Conservation (phyloP, 768 basidiomycete species). For the Punctularia strigosozonata region DNA sequence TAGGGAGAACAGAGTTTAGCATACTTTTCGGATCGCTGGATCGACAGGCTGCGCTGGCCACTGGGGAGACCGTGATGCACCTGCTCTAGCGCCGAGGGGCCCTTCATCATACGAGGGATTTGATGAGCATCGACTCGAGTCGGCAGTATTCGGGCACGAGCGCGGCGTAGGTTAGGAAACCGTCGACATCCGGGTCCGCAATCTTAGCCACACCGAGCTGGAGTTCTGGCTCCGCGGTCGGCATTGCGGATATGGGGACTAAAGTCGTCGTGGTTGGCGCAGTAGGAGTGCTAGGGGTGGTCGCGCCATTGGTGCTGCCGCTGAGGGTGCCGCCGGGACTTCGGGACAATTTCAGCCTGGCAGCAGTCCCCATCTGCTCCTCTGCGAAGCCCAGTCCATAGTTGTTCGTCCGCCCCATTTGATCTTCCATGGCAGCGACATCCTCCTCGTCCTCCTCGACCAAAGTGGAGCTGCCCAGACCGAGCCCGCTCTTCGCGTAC, state of each 20-base stretch:
- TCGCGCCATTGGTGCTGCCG: slow-evolving; percentile 21
- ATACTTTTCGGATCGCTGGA: too few relatives aligned
- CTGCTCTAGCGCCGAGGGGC: too few relatives aligned
- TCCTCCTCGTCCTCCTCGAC: slow-evolving; percentile 76
- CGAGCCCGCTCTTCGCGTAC: slow-evolving; percentile 32
- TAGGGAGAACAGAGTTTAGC: too few relatives aligned
- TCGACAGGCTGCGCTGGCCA: too few relatives aligned
- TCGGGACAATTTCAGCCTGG: slow-evolving; percentile 34
- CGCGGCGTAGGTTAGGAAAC: slow-evolving; percentile 77
- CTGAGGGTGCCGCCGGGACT: slow-evolving; percentile 9
- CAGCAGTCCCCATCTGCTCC: slow-evolving; percentile 47
- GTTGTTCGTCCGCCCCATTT: slow-evolving; percentile 19
- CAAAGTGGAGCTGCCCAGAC: slow-evolving; percentile 40
- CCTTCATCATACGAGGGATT: slow-evolving; percentile 33
- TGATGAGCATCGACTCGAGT: slow-evolving; percentile 69
- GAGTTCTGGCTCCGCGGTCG: slow-evolving; percentile 59
- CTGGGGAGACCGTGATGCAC: too few relatives aligned
- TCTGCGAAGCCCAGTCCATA: slow-evolving; percentile 28
- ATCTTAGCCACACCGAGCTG: slow-evolving; percentile 74
- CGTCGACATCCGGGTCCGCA: slow-evolving; percentile 74
- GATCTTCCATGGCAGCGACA: slow-evolving; percentile 42
- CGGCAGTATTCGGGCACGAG: slow-evolving; percentile 79
- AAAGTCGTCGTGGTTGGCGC: slow-evolving; percentile 46
- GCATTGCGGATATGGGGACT: slow-evolving; percentile 59
- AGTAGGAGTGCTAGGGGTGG: slow-evolving; percentile 20